These are phyloP conservation scores for Pascua sp. DNA, from an alignment of 1,284 basidiomycete genomes.

Conservation along the genomic window DNA sequence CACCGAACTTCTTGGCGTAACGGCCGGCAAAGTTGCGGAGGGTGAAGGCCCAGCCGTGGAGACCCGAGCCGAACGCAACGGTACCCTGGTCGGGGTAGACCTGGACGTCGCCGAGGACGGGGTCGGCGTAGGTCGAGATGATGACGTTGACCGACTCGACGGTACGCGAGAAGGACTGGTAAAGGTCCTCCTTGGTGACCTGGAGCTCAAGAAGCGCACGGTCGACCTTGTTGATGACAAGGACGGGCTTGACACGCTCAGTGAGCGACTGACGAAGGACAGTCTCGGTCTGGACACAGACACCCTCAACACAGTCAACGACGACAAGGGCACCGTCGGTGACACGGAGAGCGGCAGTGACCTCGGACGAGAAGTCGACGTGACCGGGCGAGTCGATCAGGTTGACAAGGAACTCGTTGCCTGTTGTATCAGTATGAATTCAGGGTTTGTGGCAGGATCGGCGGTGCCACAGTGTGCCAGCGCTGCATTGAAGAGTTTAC, in stretches of 20 bases:
- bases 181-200: slow-evolving; percentile 94
- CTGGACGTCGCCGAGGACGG: slow-evolving; percentile 93
- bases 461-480: background rate
- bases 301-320: slow-evolving; percentile 99
- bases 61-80: slow-evolving; percentile 97
- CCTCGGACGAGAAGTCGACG: slow-evolving; percentile 99
- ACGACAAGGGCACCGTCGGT: slow-evolving; percentile 98
- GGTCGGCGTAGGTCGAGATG: slow-evolving; percentile 96
- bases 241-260: slow-evolving; percentile 99
- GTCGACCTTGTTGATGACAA: slow-evolving; percentile 99
- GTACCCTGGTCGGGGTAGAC: slow-evolving; percentile 99
- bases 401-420: slow-evolving; percentile 98
- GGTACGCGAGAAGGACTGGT: slow-evolving; percentile 96
- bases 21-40: slow-evolving; percentile 94
- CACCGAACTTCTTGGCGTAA: slow-evolving; percentile 99
- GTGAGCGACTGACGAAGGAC: slow-evolving; percentile 95
- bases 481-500: slow-evolving; percentile 2
- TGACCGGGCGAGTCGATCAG: slow-evolving; percentile 99
- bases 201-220: slow-evolving; percentile 98
- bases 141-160: slow-evolving; percentile 99
- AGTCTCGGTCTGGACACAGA: slow-evolving; percentile 99
- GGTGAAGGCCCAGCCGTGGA: slow-evolving; percentile 99
- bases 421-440: slow-evolving; percentile 49
- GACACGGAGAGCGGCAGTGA: slow-evolving; percentile 98
- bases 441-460: background rate